Percentiles rank a stretch among this genome's conserved stretches.
These are phyloP conservation scores for Sequoiadendron giganteum DNA, from an alignment of 75 land plant species.

Conservation along the genomic window DNA sequence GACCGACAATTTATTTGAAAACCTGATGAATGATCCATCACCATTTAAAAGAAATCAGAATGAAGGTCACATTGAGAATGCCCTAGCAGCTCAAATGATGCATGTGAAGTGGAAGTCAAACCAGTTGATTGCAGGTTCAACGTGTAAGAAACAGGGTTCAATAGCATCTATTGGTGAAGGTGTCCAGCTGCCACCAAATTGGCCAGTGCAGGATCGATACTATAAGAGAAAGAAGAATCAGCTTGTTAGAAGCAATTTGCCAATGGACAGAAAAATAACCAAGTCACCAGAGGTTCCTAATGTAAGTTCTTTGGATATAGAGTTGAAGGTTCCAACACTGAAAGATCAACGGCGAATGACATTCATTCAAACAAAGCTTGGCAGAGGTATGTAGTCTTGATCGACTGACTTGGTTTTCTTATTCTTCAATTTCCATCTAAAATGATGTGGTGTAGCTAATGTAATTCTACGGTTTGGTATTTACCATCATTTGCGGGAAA, in stretches of 20 bases:
- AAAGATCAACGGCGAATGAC: not conserved
- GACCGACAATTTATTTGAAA: not conserved
- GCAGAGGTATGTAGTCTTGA: constrained; percentile 24
- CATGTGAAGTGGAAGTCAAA: constrained; percentile 67
- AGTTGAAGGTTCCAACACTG: constrained; percentile 8
- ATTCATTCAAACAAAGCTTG: constrained; percentile 26
- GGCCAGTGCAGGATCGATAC: constrained; percentile 40
- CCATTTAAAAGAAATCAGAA: not conserved
- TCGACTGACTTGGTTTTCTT: not conserved
- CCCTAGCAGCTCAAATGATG: not conserved
- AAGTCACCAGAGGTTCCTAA: constrained; percentile 6
- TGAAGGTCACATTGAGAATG: not conserved
- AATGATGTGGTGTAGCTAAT: not conserved
- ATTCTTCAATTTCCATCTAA: not conserved
- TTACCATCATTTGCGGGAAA: not conserved
- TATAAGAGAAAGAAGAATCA: constrained; percentile 82
- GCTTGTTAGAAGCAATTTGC: constrained; percentile 41
- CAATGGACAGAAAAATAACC: constrained; percentile 22
- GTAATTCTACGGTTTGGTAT: not conserved
- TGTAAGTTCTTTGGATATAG: not conserved
- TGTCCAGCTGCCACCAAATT: not conserved
- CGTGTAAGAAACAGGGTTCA: constrained; percentile 2
- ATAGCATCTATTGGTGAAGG: constrained; percentile 13
- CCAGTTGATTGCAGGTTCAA: constrained; percentile 64
- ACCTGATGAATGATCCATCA: not conserved